These are phyloP conservation scores for Aciculosporium take DNA, from an alignment of 2,329 filamentous ascomycete genomes.

Conservation along the genomic window DNA sequence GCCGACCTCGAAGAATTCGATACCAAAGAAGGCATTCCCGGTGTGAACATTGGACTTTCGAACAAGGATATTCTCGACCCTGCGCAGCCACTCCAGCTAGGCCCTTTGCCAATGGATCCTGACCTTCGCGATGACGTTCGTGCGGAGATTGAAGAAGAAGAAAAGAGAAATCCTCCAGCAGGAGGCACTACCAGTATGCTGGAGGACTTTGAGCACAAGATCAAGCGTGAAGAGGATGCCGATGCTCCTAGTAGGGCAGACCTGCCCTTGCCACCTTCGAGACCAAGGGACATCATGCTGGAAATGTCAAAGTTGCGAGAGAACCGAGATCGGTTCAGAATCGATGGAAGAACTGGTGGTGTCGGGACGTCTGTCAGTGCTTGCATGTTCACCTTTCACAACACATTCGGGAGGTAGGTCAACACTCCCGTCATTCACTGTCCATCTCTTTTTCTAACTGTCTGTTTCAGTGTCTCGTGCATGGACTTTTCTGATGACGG, in stretches of 20 bases:
- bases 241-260: slow-evolving; percentile 68
- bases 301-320: slow-evolving; percentile 91
- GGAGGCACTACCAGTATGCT: slow-evolving; percentile 60
- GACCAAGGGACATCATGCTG: slow-evolving; percentile 79
- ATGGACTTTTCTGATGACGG: slow-evolving; percentile 92
- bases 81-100: slow-evolving; percentile 52
- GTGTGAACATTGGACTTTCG: slow-evolving; percentile 45
- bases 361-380: slow-evolving; percentile 73
- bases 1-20: slow-evolving; percentile 49
- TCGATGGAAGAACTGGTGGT: slow-evolving; percentile 71
- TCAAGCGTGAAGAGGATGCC: slow-evolving; percentile 77
- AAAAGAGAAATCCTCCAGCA: slow-evolving; percentile 58
- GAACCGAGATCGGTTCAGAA: slow-evolving; percentile 79
- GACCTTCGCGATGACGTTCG: slow-evolving; percentile 76
- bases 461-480: slow-evolving; percentile 59
- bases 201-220: slow-evolving; percentile 76
- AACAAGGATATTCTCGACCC: slow-evolving; percentile 47
- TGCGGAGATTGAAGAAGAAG: slow-evolving; percentile 74
- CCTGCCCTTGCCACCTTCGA: slow-evolving; percentile 74
- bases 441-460: neutral
- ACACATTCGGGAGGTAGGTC: slow-evolving; percentile 73
- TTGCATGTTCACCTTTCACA: slow-evolving; percentile 98
- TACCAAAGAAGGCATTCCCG: slow-evolving; percentile 49
- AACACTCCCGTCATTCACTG: neutral
- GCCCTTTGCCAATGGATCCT: slow-evolving; percentile 67